Conservation (phyloP, 1,284 basidiomycete genomes). For the Malassezia arunalokei region DNA sequence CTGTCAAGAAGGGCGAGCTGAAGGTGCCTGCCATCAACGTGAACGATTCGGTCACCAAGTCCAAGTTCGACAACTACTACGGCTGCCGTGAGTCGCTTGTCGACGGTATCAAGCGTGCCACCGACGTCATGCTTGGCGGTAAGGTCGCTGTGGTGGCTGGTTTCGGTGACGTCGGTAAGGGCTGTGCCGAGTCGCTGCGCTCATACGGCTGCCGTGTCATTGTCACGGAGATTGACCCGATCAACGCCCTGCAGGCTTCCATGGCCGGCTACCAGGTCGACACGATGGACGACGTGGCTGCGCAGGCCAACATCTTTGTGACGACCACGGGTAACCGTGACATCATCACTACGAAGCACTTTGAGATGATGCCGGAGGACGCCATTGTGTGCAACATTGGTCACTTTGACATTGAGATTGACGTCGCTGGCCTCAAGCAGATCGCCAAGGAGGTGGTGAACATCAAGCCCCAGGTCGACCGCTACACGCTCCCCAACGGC, state of each 20-base stretch:
- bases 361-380: constrained; percentile 88
- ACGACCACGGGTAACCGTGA: constrained; percentile 98
- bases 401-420: constrained; percentile 97
- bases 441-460: constrained; percentile 75
- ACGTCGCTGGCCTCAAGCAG: constrained; percentile 94
- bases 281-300: constrained; percentile 93
- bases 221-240: constrained; percentile 96
- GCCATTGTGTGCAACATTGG: constrained; percentile 99
- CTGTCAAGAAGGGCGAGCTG: constrained; percentile 85
- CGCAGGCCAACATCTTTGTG: constrained; percentile 81
- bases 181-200: constrained; percentile 91
- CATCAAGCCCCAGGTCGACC: constrained; percentile 98
- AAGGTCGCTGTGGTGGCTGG: constrained; percentile 98
- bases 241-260: constrained; percentile 97
- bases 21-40: constrained; percentile 99
- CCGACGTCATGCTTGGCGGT: constrained; percentile 98
- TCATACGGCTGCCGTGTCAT: constrained; percentile 93
- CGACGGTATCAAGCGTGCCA: constrained; percentile 99
- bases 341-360: constrained; percentile 89
- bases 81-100: constrained; percentile 94
- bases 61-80: constrained; percentile 68
- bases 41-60: constrained; percentile 89
- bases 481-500: constrained; percentile 65
- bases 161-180: constrained; percentile 98
- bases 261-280: constrained; percentile 99